Conservation (phyloP, 495 filamentous ascomycete genomes). For the Aspergillus campestris region DNA sequence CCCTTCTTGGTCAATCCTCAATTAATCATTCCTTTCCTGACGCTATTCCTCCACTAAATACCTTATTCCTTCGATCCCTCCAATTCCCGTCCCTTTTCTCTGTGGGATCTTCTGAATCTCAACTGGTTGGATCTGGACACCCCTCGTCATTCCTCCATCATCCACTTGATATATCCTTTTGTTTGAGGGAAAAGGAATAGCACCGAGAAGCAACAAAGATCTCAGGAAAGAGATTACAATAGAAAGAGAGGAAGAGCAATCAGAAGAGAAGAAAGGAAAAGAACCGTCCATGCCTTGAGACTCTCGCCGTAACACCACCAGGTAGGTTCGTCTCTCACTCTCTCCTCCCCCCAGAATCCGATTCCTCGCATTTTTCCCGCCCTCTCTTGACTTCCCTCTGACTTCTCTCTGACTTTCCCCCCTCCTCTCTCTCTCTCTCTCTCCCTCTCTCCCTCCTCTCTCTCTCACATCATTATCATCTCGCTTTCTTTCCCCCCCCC, state of each 20-base stretch:
- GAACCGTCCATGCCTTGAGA: neutral
- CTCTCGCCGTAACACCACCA: neutral
- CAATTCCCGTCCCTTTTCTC: neutral
- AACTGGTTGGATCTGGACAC: no score
- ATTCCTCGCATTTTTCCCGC: neutral
- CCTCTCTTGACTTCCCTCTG: neutral
- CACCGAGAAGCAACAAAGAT: neutral
- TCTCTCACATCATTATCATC: constrained; percentile 4
- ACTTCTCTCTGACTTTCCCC: neutral
- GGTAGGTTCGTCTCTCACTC: neutral
- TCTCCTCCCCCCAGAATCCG: constrained; percentile 2
- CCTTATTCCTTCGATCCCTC: neutral
- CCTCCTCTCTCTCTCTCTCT: neutral
- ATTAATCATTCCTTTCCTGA: no score
- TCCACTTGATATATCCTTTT: neutral
- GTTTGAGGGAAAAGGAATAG: neutral
- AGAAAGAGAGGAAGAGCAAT: constrained; percentile 5
- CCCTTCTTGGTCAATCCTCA: neutral
- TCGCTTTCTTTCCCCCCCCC: constrained; percentile 1
- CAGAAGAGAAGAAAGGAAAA: neutral
- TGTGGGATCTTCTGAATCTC: neutral
- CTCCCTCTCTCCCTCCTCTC: constrained; percentile 8
- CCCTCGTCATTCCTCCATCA: no score
- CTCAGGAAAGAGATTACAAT: neutral
- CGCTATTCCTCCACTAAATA: no score